Base-by-base conservation (phyloP, 116 monocot genomes). In the Posidonia oceanica region DNA sequence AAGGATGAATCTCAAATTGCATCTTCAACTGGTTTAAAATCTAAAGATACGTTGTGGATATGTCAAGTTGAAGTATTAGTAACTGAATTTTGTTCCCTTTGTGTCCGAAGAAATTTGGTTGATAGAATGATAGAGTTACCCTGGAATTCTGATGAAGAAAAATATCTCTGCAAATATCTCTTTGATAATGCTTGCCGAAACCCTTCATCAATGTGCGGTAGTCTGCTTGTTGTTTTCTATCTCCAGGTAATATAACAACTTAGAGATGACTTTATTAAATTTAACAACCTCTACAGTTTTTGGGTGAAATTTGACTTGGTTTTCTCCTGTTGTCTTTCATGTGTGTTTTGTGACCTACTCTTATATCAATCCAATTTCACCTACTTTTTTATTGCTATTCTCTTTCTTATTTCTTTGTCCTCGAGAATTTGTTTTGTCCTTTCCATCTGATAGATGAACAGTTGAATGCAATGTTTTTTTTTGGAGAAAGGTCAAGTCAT, bases 41-140 rank as follows among this genome's bases (percentile, higher is more conserved):
- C 22, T 58, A 42, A 37, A 64, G 42, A 38, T 61, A 76, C 80
- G 10, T 71, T 73, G 61, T 85, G 87, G 83, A 41, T 76, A 54
- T 67, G 81, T 29, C 80, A 80, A 21, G 60, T 83, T 80, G 86
- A 91, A 68, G 75, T 91, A 41, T 80, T 96, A 70, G 88, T 91
- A 15, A 81, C 78, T 67, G 95, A 91, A 80, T 75, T 96, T 55
- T 96, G 91, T 81, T 69, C 66, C 38, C 84, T 88, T 16, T 96
- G 95, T 78, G 81, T 88, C 7, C 73, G 86, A 67, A 91, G 88
- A 75, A 86, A 88, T 67, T 63, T 88, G 42, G 82, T 88, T 41
- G 95, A 91, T 72, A 83, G 88, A 83, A 86, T 96, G 91, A 96
- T 96, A 69, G 95, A 96, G 68, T 75, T 96, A 56, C 95, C 95